Evolutionary conservation across 257 asterid species (phyloP).

Genomic region (Nemophila menziesii): DNA sequence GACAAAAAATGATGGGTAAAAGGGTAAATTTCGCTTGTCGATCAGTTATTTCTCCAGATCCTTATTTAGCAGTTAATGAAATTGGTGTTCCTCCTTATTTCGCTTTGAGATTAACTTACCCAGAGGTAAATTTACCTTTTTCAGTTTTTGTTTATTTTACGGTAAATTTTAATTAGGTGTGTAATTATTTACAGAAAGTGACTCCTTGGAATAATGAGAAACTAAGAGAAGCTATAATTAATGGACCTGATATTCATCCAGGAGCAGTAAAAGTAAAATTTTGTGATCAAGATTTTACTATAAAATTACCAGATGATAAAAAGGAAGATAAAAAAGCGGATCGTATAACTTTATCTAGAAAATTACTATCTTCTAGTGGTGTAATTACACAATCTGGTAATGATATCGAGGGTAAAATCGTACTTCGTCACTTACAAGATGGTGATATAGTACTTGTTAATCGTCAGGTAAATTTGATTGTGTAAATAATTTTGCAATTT

Average conservation of each 20-base stretch:
- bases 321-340: conserved; percentile 19
- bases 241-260: conserved; percentile 87
- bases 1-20: conserved; percentile 99
- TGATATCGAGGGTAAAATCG: conserved; percentile 69
- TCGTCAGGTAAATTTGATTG: conserved; percentile 54
- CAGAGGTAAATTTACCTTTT: too few relatives aligned
- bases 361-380: conserved; percentile 84
- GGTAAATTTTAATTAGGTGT: too few relatives aligned
- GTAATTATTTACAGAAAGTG: conserved; percentile 62
- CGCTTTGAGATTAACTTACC: conserved; percentile 81
- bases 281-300: conserved; percentile 54
- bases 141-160: neutral
- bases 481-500: too few relatives aligned
- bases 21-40: conserved; percentile 95
- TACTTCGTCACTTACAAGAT: conserved; percentile 86
- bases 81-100: conserved; percentile 96
- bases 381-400: conserved; percentile 43
- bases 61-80: conserved; percentile 87
- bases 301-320: conserved; percentile 49
- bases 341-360: conserved; percentile 63
- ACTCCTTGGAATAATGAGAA: conserved; percentile 92
- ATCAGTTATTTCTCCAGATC: conserved; percentile 96
- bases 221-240: conserved; percentile 63
- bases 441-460: conserved; percentile 97
- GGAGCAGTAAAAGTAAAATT: conserved; percentile 70